Evolutionary conservation across 371 early-diverging fungal genomes (phyloP), one percentile per base, ranked within the genome.

Genomic region (Gilbertella persicaria): DNA sequence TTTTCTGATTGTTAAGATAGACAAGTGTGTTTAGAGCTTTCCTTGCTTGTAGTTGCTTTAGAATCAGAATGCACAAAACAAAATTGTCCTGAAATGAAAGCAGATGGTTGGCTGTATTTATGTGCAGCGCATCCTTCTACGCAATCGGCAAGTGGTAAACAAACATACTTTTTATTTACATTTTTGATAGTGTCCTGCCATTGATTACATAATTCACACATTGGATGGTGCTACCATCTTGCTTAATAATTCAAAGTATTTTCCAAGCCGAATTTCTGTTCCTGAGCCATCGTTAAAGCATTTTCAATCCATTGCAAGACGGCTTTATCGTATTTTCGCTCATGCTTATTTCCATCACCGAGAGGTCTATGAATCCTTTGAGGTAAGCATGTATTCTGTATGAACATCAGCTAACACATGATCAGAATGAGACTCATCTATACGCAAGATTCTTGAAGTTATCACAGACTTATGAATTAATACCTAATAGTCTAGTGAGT

Each of bases 311-410:
- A 91, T 95, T 57, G 91, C 94, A 5, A 80, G 98, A 29, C 69
- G 98, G 25, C 79, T 96, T 9, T 95, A 97, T 62, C 85, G 98
- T n/a, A 87, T 97, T 7, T 96, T 97, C 77, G 95, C 96, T 0
- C 98, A 97, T 67, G 86, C 95, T 3, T 97, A 88, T 63, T 94
- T 82, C 60, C 94, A 94, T 67, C 98, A 97, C 66, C 76, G 89
- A 12, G 91, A 90, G 54, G 66, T 90, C 10, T 97, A 95, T 71
- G 87, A 89, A 47, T 80, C 73, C 5, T 94, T 92, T 60, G 96
- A 97, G 75, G 89, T 80, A 73, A 49, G 45, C 28, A 23, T 38
- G 8, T 5, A 33, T 29, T 28, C n/a, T 55, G 5, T 24, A 21
- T 50, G 12, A 28, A 12, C 28, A 19, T 23, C 10, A 17, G 17